Conservation (phyloP, 2,329 filamentous ascomycete genomes). For the Zarea fungicola region DNA sequence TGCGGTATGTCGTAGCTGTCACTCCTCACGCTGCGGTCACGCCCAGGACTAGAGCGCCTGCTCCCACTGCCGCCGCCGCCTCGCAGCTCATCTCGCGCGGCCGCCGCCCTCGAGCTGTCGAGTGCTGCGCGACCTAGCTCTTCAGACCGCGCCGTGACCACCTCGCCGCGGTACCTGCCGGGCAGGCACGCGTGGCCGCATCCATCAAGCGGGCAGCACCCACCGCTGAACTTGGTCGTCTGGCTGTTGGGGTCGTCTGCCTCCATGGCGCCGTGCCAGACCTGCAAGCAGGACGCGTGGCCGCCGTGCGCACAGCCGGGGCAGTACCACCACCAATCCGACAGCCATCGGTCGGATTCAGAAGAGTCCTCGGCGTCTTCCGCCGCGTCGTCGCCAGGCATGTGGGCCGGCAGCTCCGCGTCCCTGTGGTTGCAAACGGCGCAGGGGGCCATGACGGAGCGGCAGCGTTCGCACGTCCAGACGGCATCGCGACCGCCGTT, state of each 20-base stretch:
- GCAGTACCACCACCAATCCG: conserved; percentile 57
- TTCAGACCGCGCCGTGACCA: conserved; percentile 39
- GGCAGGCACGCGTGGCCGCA: conserved; percentile 61
- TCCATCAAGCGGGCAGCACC: conserved; percentile 60
- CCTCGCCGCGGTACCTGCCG: conserved; percentile 48
- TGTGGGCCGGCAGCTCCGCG: conserved; percentile 36
- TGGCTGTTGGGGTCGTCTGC: conserved; percentile 19
- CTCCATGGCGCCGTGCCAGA: conserved; percentile 47
- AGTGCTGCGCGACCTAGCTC: conserved; percentile 45
- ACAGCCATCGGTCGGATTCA: conserved; percentile 25
- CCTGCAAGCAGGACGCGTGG: conserved; percentile 53
- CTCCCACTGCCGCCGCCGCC: conserved; percentile 15
- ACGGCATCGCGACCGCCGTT: conserved; percentile 39
- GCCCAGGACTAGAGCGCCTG: conserved; percentile 25
- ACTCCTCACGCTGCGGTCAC: conserved; percentile 29
- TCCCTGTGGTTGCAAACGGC: conserved; percentile 55
- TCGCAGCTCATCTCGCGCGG: conserved; percentile 21
- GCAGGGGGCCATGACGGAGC: conserved; percentile 48
- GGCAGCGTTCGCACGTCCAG: conserved; percentile 56
- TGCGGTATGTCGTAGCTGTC: conserved; percentile 52
- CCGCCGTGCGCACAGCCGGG: conserved; percentile 58
- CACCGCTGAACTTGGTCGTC: conserved; percentile 39
- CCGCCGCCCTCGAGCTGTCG: conserved; percentile 28
- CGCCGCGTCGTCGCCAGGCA: conserved; percentile 26
- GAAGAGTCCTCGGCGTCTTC: conserved; percentile 21